Conservation (phyloP, 2,329 filamentous ascomycete genomes). For the Chrysoporthe deuterocubensis region DNA sequence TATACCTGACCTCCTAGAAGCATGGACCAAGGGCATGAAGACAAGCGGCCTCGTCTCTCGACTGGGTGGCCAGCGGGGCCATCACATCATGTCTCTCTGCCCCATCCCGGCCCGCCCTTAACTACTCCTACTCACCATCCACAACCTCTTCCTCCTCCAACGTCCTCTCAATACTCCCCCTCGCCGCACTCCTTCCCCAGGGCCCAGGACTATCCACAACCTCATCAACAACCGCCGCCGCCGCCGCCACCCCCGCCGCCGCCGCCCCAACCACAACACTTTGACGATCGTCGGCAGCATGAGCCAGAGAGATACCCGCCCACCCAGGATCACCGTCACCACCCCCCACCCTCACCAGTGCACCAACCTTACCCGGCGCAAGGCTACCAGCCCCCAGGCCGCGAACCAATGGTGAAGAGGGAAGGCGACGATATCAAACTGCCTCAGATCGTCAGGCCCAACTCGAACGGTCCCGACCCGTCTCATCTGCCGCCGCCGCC, state of each 20-base stretch:
- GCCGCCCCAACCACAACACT: conserved; percentile 32
- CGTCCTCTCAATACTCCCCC: conserved; percentile 41
- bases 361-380: conserved; percentile 37
- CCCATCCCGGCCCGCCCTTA: conserved; percentile 47
- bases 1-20: conserved; percentile 47
- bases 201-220: conserved; percentile 42
- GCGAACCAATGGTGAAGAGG: conserved; percentile 61
- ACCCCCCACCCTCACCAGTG: conserved; percentile 40
- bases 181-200: conserved; percentile 35
- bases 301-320: conserved; percentile 59
- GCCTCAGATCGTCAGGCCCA: conserved; percentile 53
- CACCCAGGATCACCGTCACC: conserved; percentile 56
- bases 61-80: conserved; percentile 52
- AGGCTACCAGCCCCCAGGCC: conserved; percentile 42
- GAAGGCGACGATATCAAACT: conserved; percentile 55
- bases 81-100: conserved; percentile 50
- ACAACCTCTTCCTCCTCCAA: conserved; percentile 40
- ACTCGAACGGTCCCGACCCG: conserved; percentile 49
- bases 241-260: conserved; percentile 23
- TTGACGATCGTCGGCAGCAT: conserved; percentile 35
- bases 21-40: conserved; percentile 65
- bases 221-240: conserved; percentile 30
- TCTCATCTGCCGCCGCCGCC: conserved; percentile 37
- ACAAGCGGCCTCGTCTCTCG: conserved; percentile 62
- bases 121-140: conserved; percentile 38